These are phyloP conservation scores for Fusarium armeniacum DNA, from an alignment of 2,329 filamentous ascomycete genomes.

Conservation along the genomic window DNA sequence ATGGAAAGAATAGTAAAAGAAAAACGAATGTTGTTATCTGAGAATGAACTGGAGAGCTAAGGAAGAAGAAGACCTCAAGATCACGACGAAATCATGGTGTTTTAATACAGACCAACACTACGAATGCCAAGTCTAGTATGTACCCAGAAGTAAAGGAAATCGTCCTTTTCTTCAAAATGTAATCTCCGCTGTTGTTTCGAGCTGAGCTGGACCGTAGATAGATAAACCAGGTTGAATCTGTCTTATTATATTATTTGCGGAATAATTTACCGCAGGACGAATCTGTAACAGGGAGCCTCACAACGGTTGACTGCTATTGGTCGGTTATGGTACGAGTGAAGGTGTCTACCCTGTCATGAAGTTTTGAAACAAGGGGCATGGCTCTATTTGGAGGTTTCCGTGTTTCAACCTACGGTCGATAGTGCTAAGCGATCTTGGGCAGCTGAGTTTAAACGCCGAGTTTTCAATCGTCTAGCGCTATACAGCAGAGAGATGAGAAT, in stretches of 20 bases:
- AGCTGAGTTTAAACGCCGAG: not conserved
- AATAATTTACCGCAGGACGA: conserved; percentile 9
- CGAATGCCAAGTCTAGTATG: conserved; percentile 10
- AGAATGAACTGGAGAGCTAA: not conserved
- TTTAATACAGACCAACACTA: conserved; percentile 13
- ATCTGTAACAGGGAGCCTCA: conserved; percentile 11
- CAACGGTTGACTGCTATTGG: not conserved
- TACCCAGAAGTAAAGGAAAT: not conserved
- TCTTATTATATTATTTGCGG: conserved; percentile 22
- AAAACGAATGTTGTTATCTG: conserved; percentile 25
- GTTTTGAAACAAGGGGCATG: conserved; percentile 29
- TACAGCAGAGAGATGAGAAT: not conserved
- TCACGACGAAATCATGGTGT: conserved; percentile 4
- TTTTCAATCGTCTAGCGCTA: fast-evolving
- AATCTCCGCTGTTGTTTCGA: conserved; percentile 25
- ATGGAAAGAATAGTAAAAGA: conserved; percentile 21
- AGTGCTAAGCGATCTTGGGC: not conserved
- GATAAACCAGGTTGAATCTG: not conserved
- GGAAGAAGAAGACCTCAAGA: not conserved
- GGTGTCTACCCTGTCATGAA: not conserved
- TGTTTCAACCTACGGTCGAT: conserved; percentile 14
- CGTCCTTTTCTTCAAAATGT: not conserved
- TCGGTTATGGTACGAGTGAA: not conserved
- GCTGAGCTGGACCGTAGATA: not conserved
- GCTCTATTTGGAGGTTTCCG: conserved; percentile 25